Conservation (phyloP, 2,329 filamentous ascomycete genomes). For the Ophiostoma pallidulum region DNA sequence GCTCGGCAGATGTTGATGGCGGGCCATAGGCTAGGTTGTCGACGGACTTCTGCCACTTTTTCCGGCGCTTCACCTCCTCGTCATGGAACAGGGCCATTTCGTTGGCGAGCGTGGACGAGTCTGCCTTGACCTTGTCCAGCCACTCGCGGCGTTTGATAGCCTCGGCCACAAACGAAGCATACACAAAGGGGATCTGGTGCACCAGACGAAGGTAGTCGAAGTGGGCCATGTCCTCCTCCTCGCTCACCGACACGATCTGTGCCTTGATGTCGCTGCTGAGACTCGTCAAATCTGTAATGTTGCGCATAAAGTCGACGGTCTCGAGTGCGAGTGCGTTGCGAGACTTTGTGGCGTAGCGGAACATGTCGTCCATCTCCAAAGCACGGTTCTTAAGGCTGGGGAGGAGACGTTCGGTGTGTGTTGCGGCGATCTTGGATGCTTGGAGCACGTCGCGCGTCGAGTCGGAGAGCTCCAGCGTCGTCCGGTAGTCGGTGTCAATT, state of each 20-base stretch:
- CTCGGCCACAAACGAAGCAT: conserved; percentile 81
- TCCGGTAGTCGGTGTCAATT: conserved; percentile 76
- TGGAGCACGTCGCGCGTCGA: conserved; percentile 51
- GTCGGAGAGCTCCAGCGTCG: conserved; percentile 58
- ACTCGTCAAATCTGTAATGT: conserved; percentile 70
- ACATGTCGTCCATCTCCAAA: conserved; percentile 52
- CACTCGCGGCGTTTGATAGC: conserved; percentile 80
- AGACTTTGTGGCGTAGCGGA: conserved; percentile 49
- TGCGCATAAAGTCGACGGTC: conserved; percentile 67
- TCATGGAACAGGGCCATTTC: conserved; percentile 89
- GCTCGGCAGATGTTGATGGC: conserved; percentile 50
- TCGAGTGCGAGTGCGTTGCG: conserved; percentile 59
- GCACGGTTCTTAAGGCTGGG: conserved; percentile 48
- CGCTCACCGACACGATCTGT: conserved; percentile 61
- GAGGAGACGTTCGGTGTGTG: conserved; percentile 53
- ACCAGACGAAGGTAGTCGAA: conserved; percentile 75
- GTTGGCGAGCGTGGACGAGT: conserved; percentile 80
- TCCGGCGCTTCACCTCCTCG: conserved; percentile 79
- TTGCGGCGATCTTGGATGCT: conserved; percentile 53
- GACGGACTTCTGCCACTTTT: conserved; percentile 82
- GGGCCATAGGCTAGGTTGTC: conserved; percentile 58
- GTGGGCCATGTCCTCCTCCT: conserved; percentile 66
- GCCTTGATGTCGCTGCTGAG: conserved; percentile 62
- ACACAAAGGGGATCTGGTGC: conserved; percentile 76
- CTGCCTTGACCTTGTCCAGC: conserved; percentile 80